phyloP scores from a whole-genome alignment of 140 eudicot genomes.

The Bidens hawaiensis region DNA sequence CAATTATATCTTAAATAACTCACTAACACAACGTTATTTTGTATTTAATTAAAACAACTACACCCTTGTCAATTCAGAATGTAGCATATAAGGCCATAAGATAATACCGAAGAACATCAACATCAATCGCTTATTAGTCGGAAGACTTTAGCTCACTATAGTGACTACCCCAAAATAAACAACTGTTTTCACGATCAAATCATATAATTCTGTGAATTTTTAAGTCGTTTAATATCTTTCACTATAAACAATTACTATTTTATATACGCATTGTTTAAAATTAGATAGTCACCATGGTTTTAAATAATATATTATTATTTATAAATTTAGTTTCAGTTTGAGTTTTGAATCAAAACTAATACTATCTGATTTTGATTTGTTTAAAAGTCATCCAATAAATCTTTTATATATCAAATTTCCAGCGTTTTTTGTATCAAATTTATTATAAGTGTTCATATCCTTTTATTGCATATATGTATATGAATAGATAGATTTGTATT shows the following conservation, averaged over 20 bases:
- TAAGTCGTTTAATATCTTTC: not conserved
- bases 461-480: too few relatives aligned
- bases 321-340: too few relatives aligned
- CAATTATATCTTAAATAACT: too few relatives aligned
- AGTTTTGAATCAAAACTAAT: too few relatives aligned
- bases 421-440: too few relatives aligned
- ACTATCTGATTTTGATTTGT: too few relatives aligned
- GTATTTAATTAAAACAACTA: not conserved
- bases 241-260: not conserved
- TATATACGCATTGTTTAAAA: not conserved
- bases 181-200: constrained; percentile 11
- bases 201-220: not conserved
- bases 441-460: too few relatives aligned
- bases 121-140: not conserved
- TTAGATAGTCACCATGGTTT: not conserved
- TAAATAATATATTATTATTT: too few relatives aligned
- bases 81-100: not conserved
- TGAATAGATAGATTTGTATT: too few relatives aligned
- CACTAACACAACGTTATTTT: not conserved
- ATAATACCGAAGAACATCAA: not conserved
- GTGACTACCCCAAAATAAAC: not conserved
- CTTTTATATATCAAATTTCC: too few relatives aligned
- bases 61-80: not conserved
- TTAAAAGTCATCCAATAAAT: too few relatives aligned
- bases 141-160: not conserved